Conservation (phyloP, 2,329 filamentous ascomycete genomes). For the Seiridium unicorne region DNA sequence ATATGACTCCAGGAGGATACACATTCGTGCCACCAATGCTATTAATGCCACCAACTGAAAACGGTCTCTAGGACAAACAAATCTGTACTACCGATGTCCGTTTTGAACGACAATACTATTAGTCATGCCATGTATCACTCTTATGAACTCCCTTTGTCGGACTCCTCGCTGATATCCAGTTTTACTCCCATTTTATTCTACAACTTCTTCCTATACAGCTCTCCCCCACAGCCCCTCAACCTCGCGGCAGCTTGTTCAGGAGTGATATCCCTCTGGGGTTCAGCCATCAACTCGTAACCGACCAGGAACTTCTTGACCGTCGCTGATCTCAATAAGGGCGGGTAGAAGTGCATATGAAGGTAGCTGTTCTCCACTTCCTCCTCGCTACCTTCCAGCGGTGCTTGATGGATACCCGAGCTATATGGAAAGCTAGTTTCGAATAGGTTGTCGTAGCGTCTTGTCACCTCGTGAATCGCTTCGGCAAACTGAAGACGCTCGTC, state of each 20-base stretch:
- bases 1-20: no score
- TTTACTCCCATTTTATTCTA: constrained; percentile 5
- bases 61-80: no score
- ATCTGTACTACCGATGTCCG: no score
- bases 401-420: constrained; percentile 95
- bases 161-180: background rate
- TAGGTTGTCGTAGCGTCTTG: constrained; percentile 90
- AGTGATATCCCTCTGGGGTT: constrained; percentile 97
- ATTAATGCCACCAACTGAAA: no score
- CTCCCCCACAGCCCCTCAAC: constrained; percentile 73
- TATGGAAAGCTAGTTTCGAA: constrained; percentile 98
- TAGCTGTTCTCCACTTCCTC: constrained; percentile 87
- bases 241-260: constrained; percentile 88
- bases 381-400: constrained; percentile 75
- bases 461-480: constrained; percentile 82
- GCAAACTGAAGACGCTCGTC: constrained; percentile 73
- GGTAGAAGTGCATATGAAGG: constrained; percentile 97
- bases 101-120: no score
- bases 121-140: background rate
- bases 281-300: constrained; percentile 93
- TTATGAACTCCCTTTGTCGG: background rate
- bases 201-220: constrained; percentile 75
- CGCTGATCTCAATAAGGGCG: constrained; percentile 85
- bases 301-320: constrained; percentile 96
- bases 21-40: no score